Conservation (phyloP, 2,329 filamentous ascomycete genomes). For the Cephalotrichum gorgonifer region DNA sequence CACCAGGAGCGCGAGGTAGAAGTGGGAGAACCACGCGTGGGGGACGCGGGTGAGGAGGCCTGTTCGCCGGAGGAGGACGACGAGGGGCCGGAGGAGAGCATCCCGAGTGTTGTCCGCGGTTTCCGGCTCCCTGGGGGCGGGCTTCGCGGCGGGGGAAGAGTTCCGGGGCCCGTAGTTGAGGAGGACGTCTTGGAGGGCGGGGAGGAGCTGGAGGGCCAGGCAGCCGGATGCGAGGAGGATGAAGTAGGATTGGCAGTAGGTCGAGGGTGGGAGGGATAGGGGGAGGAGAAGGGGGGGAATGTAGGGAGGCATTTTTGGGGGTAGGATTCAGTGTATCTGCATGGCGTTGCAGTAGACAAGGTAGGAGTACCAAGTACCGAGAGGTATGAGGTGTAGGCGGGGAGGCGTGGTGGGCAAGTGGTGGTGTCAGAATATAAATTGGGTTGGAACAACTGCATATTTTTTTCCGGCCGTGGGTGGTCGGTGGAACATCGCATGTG, state of each 20-base stretch:
- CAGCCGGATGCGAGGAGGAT: slow-evolving; percentile 28
- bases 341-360: neutral
- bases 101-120: no score
- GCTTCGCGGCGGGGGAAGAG: slow-evolving; percentile 7
- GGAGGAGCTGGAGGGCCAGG: slow-evolving; percentile 30
- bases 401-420: no score
- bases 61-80: slow-evolving; percentile 5
- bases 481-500: neutral
- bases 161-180: slow-evolving; percentile 40
- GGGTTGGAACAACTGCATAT: no score
- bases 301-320: neutral
- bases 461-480: no score
- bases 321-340: neutral
- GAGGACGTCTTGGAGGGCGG: slow-evolving; percentile 32
- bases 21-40: slow-evolving; percentile 82
- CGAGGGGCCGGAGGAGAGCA: neutral
- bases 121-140: slow-evolving; percentile 10
- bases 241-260: slow-evolving; percentile 35
- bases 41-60: slow-evolving; percentile 51
- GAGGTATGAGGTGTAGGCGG: no score
- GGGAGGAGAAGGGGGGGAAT: neutral
- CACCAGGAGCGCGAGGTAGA: slow-evolving; percentile 64
- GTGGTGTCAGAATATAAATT: no score
- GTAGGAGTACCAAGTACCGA: no score
- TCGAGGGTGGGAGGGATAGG: slow-evolving; percentile 7